Base-by-base conservation (phyloP, 495 filamentous ascomycete genomes). In the Eremomyces bilateralis region DNA sequence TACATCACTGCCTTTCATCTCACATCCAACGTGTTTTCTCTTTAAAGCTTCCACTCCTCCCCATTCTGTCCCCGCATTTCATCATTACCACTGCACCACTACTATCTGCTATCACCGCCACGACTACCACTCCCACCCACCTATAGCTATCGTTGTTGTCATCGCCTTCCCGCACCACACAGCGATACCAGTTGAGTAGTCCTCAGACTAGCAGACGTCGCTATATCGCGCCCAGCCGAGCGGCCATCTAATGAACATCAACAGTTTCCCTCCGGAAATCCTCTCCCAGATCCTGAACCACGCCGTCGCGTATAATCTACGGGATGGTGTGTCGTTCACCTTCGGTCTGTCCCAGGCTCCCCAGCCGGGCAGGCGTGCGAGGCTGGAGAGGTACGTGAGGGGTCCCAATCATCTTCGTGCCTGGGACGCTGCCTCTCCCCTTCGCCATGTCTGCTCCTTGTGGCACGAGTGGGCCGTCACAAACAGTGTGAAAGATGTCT, bases 391-490 rank as follows among this genome's bases (percentile, higher is more conserved):
- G 32, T 62, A 67, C 35, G 46, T 68, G 17, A 50, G 60, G 24
- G 64, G 65, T 4, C 57, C 56, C 13, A 44, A 63, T 3, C 58
- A 56, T 11, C n/a, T n/a, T n/a, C n/a, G n/a, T n/a, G n/a, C n/a
- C n/a, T 69, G 65, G 65, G 54, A 59, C 32, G 41, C 60, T 8
- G 58, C 58, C 4, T 38, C 51, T 20, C 46, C 53, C 12, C 53
- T 68, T 32, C 52, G 64, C 21, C 52, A 53, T 12, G 62, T 65
- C 21, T 59, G 57, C 45, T 46, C 48, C 18, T 37, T 44, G 29
- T 69, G 65, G 63, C 65, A 65, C 36, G 48, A 67, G 4, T 69
- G 64, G 64, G 60, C 61, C 10, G 39, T 60, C 33, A 45, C 50
- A 3, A 62, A 61, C 47, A 49, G 61, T 25, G 38, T 69, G 28